phyloP scores from a whole-genome alignment of 306 rosid species.

The Betula pendula region DNA sequence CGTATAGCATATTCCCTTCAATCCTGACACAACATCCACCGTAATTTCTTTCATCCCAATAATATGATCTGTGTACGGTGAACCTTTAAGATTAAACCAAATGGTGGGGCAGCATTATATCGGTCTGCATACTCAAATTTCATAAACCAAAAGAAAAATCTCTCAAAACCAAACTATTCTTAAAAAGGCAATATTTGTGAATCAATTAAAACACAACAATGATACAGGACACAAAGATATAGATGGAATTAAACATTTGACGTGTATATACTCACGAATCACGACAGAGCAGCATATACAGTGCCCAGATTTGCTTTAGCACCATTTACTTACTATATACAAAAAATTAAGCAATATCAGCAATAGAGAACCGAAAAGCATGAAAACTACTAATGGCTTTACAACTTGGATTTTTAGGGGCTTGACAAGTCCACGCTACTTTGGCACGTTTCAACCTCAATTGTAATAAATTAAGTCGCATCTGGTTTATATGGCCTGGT shows the following conservation, averaged over 20 bases:
- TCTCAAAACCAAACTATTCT: not conserved
- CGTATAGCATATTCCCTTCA: too few species aligned
- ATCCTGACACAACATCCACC: too few species aligned
- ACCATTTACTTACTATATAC: not conserved
- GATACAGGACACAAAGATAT: too few species aligned
- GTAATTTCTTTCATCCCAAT: too few species aligned
- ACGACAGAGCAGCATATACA: not conserved
- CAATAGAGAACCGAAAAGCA: not conserved
- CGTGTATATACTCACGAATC: not conserved
- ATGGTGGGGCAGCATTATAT: not conserved
- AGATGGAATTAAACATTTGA: not conserved
- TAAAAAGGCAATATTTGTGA: not conserved
- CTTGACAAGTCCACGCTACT: too few species aligned
- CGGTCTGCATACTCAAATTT: not conserved
- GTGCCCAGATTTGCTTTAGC: not conserved
- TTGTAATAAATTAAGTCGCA: not conserved
- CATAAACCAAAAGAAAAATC: not conserved
- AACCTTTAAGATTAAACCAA: too few species aligned
- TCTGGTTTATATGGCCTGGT: slow-evolving; percentile 14
- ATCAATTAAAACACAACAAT: not conserved
- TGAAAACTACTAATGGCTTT: not conserved
- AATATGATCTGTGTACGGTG: too few species aligned
- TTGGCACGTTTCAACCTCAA: too few species aligned
- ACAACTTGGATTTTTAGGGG: slow-evolving; percentile 2
- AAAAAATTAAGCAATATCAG: not conserved